A percentile compares a stretch with the other conserved stretches of the same genome.
phyloP scores from a whole-genome alignment of 73 alveolate genomes.

The Tetrahymena elliotti region DNA sequence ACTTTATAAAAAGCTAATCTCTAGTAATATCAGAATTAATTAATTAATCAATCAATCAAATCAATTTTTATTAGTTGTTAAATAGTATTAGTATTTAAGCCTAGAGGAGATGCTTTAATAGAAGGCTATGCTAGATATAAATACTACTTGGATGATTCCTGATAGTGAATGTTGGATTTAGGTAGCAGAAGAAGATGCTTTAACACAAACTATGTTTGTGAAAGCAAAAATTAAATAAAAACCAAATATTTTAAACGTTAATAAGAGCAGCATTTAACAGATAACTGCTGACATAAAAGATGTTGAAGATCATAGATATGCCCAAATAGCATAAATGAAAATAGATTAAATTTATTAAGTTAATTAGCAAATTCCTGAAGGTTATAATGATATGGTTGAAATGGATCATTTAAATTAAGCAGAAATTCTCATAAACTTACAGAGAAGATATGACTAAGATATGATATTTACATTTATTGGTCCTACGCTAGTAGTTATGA shows the following conservation, averaged over 20 bases:
- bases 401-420: slow-evolving; percentile 64
- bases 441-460: slow-evolving; percentile 68
- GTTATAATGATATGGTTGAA: slow-evolving; percentile 71
- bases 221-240: background rate
- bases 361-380: background rate
- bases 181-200: background rate
- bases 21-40: background rate
- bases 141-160: background rate
- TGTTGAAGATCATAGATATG: background rate
- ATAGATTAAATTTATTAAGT: background rate
- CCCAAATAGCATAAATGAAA: background rate
- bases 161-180: background rate
- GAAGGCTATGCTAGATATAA: background rate
- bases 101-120: background rate
- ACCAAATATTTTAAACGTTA: background rate
- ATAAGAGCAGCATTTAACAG: background rate
- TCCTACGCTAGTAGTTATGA: slow-evolving; percentile 84
- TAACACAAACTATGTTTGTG: background rate
- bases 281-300: background rate
- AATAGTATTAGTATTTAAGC: background rate
- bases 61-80: no score
- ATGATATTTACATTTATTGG: slow-evolving; percentile 93
- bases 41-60: no score
- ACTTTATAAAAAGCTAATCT: background rate
- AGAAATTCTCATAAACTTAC: slow-evolving; percentile 67